Conservation (phyloP, 345 rosid genomes). For the Erysimum cheiranthoides region DNA sequence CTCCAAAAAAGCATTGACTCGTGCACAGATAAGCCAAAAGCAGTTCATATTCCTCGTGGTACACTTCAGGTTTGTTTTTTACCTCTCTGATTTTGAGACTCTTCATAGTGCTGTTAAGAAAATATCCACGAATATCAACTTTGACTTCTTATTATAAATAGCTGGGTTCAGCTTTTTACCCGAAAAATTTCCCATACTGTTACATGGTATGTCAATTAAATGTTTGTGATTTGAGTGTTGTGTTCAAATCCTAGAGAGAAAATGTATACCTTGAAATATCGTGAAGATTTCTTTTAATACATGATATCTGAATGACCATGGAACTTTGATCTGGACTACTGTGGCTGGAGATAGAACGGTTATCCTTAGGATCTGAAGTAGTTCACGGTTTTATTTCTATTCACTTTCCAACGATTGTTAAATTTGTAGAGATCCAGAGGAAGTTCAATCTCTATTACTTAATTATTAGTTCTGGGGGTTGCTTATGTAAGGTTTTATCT, state of each 20-base stretch:
- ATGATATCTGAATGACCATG: constrained; percentile 11
- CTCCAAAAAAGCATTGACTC: constrained; percentile 66
- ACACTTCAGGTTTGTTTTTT: constrained; percentile 90
- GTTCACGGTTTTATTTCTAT: constrained; percentile 17
- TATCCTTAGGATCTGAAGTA: constrained; percentile 14
- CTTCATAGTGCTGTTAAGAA: constrained; percentile 2
- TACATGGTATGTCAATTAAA: constrained; percentile 3
- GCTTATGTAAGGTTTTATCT: constrained; percentile 29
- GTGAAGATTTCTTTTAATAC: neutral
- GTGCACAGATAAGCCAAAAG: constrained; percentile 61
- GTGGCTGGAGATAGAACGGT: constrained; percentile 3
- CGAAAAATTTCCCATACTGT: neutral
- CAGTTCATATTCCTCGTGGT: constrained; percentile 86
- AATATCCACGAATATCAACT: neutral
- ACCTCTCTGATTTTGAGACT: constrained; percentile 17
- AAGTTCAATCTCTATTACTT: constrained; percentile 12
- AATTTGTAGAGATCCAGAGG: constrained; percentile 17
- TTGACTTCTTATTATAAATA: neutral
- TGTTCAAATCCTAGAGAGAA: constrained; percentile 26
- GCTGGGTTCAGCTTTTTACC: constrained; percentile 4
- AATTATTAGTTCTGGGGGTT: constrained; percentile 16
- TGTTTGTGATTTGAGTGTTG: constrained; percentile 1
- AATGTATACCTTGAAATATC: neutral
- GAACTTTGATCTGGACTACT: constrained; percentile 32
- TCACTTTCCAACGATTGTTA: constrained; percentile 15